Base-by-base conservation (phyloP, 2,329 filamentous ascomycete genomes). In the Epichloe typhina region DNA sequence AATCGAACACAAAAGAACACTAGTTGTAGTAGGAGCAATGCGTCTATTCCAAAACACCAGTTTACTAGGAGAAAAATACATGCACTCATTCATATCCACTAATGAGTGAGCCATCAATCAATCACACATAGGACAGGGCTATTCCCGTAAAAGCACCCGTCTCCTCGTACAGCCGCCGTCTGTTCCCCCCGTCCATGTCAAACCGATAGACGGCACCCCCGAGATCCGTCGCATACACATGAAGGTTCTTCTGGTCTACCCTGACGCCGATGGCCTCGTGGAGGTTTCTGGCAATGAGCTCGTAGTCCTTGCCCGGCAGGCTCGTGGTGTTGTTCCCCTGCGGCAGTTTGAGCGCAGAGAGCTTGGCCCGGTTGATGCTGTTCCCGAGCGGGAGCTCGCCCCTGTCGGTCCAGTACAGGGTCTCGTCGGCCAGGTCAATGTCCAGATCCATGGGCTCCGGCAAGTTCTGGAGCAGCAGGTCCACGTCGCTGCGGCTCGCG, bases 381-480 rank as follows among this genome's bases (percentile, higher is more conserved):
- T 78, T 80, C 0, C 79, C 79, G 8, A 62, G 58, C 0, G 78
- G 78, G 1, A 73, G 61, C 54, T 82, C 79, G 4, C 79, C 80
- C 0, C 79, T 67, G 55, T 82, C 79, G 0, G 79, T 80, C 79
- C 79, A 82, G 60, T 77, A 82, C 26, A 83, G 62, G 1, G 60
- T 64, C 31, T 68, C 59, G 3, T 59, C 58, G 0, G 66, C 62
- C 12, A 69, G 67, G 15, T 81, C 75, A 1, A 81, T 56, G 35
- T 79, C 76, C 0, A 83, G 61, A 55, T 82, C 77, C 52, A 82
- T 76, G 0, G 75, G 74, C 58, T 81, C 77, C 0, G 77, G 76
- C 8, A 80, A 62, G 1, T 60, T 58, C 4, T 68, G 58, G 4
- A 73, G 58, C 2, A 81, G 50, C 2, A 64, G 56, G 47, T 69